A percentile compares a stretch with the other conserved stretches of the same genome.
Conservation (phyloP, 768 basidiomycete genomes). For the Suillus cothurnatus region DNA sequence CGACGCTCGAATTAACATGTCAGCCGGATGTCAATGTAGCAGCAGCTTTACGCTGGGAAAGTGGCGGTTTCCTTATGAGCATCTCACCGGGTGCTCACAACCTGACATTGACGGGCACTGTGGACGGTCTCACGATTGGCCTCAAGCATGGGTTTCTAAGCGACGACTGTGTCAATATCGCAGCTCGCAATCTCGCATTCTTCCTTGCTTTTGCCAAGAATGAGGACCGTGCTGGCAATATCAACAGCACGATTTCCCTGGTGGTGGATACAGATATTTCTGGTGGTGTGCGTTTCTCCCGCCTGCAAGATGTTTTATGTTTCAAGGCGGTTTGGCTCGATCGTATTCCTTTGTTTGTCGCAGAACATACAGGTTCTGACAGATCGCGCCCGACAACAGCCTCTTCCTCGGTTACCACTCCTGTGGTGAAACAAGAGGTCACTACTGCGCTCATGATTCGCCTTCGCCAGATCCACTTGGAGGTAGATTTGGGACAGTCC, state of each 20-base stretch:
- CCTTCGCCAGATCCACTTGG: constrained; percentile 70
- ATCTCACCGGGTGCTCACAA: constrained; percentile 73
- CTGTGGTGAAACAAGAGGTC: constrained; percentile 44
- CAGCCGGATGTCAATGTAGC: constrained; percentile 92
- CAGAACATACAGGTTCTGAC: constrained; percentile 31
- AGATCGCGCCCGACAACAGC: constrained; percentile 21
- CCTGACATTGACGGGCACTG: constrained; percentile 73
- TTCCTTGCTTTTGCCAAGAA: constrained; percentile 68
- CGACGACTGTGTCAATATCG: constrained; percentile 78
- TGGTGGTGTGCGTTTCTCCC: constrained; percentile 78
- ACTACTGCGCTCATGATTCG: constrained; percentile 68
- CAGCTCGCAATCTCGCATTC: constrained; percentile 82
- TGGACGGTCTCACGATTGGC: constrained; percentile 79
- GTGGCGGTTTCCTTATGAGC: constrained; percentile 86
- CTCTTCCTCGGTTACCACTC: constrained; percentile 14
- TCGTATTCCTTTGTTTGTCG: constrained; percentile 74
- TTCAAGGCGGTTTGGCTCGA: constrained; percentile 97
- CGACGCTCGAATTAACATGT: constrained; percentile 83
- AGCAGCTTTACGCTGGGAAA: constrained; percentile 89
- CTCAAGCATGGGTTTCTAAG: constrained; percentile 86
- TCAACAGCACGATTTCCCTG: constrained; percentile 63
- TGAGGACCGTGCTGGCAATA: constrained; percentile 36
- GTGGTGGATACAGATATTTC: constrained; percentile 85
- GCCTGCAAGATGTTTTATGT: constrained; percentile 89
- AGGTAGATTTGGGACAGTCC: constrained; percentile 84